These are phyloP conservation scores for Beverwykella pulmonaria DNA, from an alignment of 495 filamentous ascomycete species.

Conservation along the genomic window DNA sequence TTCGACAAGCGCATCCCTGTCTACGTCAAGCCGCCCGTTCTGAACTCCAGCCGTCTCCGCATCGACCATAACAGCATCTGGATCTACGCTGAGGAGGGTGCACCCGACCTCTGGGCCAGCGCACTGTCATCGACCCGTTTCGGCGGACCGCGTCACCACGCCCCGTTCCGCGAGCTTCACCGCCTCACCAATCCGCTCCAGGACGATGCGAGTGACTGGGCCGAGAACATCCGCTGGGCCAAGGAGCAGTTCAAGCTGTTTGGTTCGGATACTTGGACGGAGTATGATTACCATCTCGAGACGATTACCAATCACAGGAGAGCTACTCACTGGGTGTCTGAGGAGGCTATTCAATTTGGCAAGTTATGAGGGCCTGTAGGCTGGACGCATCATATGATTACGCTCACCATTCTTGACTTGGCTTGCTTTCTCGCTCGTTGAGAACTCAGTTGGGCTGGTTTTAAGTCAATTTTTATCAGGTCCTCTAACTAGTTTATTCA, in stretches of 20 bases:
- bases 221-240: conserved; percentile 26
- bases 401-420: background rate
- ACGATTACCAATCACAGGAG: conserved; percentile 3
- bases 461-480: background rate
- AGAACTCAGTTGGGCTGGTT: background rate
- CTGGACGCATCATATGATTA: no score
- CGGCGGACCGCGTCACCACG: background rate
- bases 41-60: background rate
- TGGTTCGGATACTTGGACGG: background rate
- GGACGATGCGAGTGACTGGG: conserved; percentile 16
- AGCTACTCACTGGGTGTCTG: background rate
- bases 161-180: conserved; percentile 14
- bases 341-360: conserved; percentile 5
- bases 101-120: background rate
- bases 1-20: background rate
- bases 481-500: no score
- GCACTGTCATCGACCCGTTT: conserved; percentile 8
- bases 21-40: background rate
- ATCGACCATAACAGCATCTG: background rate
- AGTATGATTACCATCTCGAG: conserved; percentile 7
- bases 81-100: conserved; percentile 8
- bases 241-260: conserved; percentile 12
- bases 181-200: conserved; percentile 1
- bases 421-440: no score
- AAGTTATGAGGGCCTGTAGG: background rate